Conservation (phyloP, 352 stramenopile species). For the Phytophthora podocarpi region DNA sequence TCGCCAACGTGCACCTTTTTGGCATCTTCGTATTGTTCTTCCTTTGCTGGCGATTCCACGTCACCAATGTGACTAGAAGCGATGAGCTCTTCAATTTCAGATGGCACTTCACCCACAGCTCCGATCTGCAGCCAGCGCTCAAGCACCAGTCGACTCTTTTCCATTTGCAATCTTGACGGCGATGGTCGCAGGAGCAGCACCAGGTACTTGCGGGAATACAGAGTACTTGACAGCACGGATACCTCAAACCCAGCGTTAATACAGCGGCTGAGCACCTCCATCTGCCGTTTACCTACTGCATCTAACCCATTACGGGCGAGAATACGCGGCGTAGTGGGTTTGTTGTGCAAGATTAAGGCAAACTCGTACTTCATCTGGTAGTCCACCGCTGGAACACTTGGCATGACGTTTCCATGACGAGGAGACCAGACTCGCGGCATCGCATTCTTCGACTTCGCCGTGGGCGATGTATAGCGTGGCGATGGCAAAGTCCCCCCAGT, state of each 20-base stretch:
- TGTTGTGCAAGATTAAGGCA: slow-evolving; percentile 84
- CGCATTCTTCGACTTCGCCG: slow-evolving; percentile 44
- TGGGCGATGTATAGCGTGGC: slow-evolving; percentile 50
- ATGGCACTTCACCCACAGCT: slow-evolving; percentile 83
- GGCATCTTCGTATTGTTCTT: slow-evolving; percentile 23
- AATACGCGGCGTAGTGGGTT: slow-evolving; percentile 75
- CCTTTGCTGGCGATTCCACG: slow-evolving; percentile 30
- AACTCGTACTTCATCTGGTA: slow-evolving; percentile 88
- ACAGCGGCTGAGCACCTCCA: slow-evolving; percentile 78
- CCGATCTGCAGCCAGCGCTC: slow-evolving; percentile 88
- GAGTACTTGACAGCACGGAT: slow-evolving; percentile 77
- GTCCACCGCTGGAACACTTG: slow-evolving; percentile 39
- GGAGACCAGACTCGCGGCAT: slow-evolving; percentile 76
- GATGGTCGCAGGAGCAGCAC: slow-evolving; percentile 74
- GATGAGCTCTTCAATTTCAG: slow-evolving; percentile 87
- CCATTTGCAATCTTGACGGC: slow-evolving; percentile 65
- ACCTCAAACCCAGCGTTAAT: slow-evolving; percentile 79
- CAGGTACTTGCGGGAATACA: slow-evolving; percentile 86
- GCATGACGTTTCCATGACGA: slow-evolving; percentile 50
- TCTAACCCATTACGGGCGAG: slow-evolving; percentile 78
- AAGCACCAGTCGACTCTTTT: slow-evolving; percentile 80
- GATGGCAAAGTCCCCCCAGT: slow-evolving; percentile 30
- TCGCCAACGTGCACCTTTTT: slow-evolving; percentile 43
- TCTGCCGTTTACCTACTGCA: slow-evolving; percentile 68
- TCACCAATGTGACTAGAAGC: slow-evolving; percentile 74